Base-by-base conservation (phyloP, 148 eudicot genomes). In the Fagopyrum tataricum region DNA sequence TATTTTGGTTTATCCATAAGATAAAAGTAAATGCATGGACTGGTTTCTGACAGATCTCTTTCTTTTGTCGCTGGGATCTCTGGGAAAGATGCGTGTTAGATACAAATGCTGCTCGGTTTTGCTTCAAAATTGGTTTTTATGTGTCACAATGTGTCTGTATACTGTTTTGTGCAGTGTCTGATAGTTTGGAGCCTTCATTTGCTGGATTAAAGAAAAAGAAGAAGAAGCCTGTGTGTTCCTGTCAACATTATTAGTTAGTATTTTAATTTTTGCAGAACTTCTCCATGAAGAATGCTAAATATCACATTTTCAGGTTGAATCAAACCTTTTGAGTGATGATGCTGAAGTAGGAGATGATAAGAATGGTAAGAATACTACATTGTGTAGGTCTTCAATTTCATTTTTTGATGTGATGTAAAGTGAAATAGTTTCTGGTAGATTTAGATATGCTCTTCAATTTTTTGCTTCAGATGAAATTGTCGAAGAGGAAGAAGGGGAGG, bases 141-240 rank as follows among this genome's bases (percentile, higher is more conserved):
- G 66, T 10, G 11, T 24, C 4, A 24, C 66, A 21, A 23, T 10
- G 15, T 14, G 66, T 59, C 15, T 59, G 10, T 59, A 0, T 59
- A 23, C 39, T 23, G 26, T 59, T 59, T 59, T 59, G 66, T 79
- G 78, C 84, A 90, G 96, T 88, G 55, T 80, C 92, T 75, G 90
- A 88, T 47, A 84, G 67, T 24, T 7, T 37, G 11, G 75, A 73
- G 47, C 67, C 75, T 37, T 53, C 75, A 6, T 73, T 73, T 55
- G 75, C 66, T 40, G 75, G 75, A 9, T 51, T 73, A 51, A 73
- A 73, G 75, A 73, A 73, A 37, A 73, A 73, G 66, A 73, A 73
- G 43, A 73, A 73, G 75, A 73, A 73, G 75, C 75, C 62, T n/a
- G 75, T 73, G 48, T 71, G 73, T 44, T 71, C 0, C 41, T 26